Evolutionary conservation across 495 filamentous ascomycete species (phyloP).

Genomic region (Penicillium angulare): DNA sequence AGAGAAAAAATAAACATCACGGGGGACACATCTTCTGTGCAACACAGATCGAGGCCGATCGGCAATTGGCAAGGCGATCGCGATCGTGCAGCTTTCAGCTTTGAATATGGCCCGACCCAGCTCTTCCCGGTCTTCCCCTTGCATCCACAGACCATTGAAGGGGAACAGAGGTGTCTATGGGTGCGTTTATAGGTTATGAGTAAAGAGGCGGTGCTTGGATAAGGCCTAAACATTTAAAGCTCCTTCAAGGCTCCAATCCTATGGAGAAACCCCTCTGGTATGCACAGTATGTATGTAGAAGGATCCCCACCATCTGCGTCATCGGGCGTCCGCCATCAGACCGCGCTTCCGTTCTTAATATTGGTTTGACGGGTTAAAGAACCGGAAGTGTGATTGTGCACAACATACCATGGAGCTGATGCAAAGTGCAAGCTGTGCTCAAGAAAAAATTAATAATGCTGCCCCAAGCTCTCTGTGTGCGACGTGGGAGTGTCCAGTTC

Average conservation of each 20-base stretch:
- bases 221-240: no score
- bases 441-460: background rate
- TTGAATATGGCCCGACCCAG: slow-evolving; percentile 13
- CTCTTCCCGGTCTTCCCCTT: slow-evolving; percentile 18
- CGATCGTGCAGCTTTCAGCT: slow-evolving; percentile 22
- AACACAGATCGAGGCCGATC: slow-evolving; percentile 20
- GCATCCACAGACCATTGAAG: slow-evolving; percentile 19
- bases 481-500: background rate
- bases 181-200: no score
- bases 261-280: no score
- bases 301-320: slow-evolving; percentile 26
- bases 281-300: no score
- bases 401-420: background rate
- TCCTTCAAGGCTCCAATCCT: no score
- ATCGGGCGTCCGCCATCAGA: slow-evolving; percentile 16
- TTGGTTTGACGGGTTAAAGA: slow-evolving; percentile 19
- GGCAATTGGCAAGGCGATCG: slow-evolving; percentile 13
- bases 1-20: background rate
- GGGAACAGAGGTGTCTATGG: no score
- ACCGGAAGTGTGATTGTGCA: slow-evolving; percentile 1
- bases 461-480: slow-evolving; percentile 1
- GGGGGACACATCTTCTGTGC: slow-evolving; percentile 2
- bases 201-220: no score
- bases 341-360: slow-evolving; percentile 1
- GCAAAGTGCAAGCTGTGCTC: background rate